phyloP scores from a whole-genome alignment of 176 grass and related monocot genomes.

The Chloris gayana region DNA sequence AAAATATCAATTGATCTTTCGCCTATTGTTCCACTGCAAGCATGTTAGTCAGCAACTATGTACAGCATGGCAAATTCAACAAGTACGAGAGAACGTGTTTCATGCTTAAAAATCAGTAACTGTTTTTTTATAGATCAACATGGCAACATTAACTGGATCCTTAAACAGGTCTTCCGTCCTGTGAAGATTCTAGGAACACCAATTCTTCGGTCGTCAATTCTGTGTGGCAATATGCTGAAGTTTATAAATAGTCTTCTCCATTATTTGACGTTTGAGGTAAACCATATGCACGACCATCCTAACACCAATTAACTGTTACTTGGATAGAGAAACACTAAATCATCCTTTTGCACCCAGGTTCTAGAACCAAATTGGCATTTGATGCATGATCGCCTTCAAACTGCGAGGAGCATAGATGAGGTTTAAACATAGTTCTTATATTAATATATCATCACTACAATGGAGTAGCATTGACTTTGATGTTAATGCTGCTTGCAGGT shows the following conservation, averaged over 20 bases:
- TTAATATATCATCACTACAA: neutral
- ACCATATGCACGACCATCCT: conserved; percentile 21
- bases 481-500: conserved; percentile 66
- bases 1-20: conserved; percentile 95
- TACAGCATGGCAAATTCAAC: conserved; percentile 93
- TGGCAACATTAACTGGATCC: conserved; percentile 40
- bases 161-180: conserved; percentile 69
- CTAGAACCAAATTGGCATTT: conserved; percentile 99
- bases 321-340: no score
- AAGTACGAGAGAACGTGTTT: conserved; percentile 52
- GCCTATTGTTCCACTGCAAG: conserved; percentile 95
- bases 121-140: conserved; percentile 5
- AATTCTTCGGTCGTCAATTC: conserved; percentile 80
- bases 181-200: conserved; percentile 81
- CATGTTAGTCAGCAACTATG: conserved; percentile 90
- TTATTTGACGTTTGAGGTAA: conserved; percentile 99
- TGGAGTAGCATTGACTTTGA: conserved; percentile 20
- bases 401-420: conserved; percentile 97
- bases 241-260: conserved; percentile 98
- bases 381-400: conserved; percentile 81
- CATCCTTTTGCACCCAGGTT: conserved; percentile 45
- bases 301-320: no score
- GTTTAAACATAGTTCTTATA: conserved; percentile 41
- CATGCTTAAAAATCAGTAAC: neutral
- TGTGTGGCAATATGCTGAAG: conserved; percentile 95